Percentiles rank a stretch among this genome's conserved stretches.
These are phyloP conservation scores for Lactuca saligna DNA, from an alignment of 129 eudicot species.

Conservation along the genomic window DNA sequence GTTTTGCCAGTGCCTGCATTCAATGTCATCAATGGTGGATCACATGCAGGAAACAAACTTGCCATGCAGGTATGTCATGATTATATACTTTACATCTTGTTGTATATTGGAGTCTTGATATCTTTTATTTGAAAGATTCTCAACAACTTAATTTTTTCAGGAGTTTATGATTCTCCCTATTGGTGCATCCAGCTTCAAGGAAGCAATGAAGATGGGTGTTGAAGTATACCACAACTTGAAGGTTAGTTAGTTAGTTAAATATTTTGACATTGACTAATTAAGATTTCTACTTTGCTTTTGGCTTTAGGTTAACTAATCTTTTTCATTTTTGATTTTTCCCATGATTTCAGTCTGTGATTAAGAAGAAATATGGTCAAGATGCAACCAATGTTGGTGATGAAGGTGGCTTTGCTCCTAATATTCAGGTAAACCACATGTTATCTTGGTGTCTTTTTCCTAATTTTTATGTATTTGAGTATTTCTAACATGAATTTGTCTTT, in stretches of 20 bases:
- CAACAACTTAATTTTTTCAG: constrained; percentile 34
- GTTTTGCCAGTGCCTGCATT: constrained; percentile 94
- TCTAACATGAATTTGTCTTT: constrained; percentile 1
- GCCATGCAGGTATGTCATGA: constrained; percentile 79
- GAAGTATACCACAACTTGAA: constrained; percentile 97
- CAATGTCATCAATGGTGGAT: constrained; percentile 97
- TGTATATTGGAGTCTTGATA: constrained; percentile 8
- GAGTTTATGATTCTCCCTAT: constrained; percentile 97
- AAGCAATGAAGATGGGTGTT: constrained; percentile 99
- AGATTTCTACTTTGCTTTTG: background rate
- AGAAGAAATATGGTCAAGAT: constrained; percentile 98
- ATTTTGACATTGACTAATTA: background rate
- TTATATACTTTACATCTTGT: background rate
- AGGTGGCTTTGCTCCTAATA: constrained; percentile 99
- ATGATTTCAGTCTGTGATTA: constrained; percentile 76
- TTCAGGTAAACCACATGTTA: constrained; percentile 50
- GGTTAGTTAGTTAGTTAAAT: constrained; percentile 33
- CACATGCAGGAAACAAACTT: constrained; percentile 97
- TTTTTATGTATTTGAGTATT: background rate
- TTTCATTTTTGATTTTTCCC: background rate
- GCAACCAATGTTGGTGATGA: constrained; percentile 99
- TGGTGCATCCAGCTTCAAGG: constrained; percentile 88
- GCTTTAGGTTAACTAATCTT: constrained; percentile 12
- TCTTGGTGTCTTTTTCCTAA: background rate
- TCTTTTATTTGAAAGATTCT: constrained; percentile 11